Evolutionary conservation across 345 rosid genomes (phyloP).

Genomic region (Hibiscus trionum): DNA sequence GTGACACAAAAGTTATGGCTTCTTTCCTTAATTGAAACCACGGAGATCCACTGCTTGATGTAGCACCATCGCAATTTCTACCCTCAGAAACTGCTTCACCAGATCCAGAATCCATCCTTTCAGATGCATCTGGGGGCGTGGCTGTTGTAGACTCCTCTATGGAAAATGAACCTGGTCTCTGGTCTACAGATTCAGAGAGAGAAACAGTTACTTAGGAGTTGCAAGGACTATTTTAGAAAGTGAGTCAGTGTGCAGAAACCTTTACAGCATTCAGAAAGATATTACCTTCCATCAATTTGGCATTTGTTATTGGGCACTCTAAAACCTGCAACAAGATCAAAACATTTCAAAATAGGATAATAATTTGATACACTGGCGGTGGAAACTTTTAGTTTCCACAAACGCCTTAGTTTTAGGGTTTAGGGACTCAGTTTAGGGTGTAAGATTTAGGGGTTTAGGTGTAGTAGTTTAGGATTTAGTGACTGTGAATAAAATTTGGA

Average conservation of each 20-base stretch:
- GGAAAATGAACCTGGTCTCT: constrained; percentile 26
- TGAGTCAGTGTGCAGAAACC: constrained; percentile 32
- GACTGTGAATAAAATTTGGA: too few relatives aligned
- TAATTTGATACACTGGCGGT: too few relatives aligned
- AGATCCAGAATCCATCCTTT: constrained; percentile 25
- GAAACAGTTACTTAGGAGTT: constrained; percentile 28
- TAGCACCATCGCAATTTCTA: constrained; percentile 44
- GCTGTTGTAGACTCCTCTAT: constrained; percentile 26
- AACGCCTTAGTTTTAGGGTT: too few relatives aligned
- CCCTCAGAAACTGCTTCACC: constrained; percentile 29
- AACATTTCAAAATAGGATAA: not conserved
- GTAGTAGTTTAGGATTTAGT: too few relatives aligned
- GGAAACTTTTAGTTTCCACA: too few relatives aligned
- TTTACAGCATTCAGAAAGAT: constrained; percentile 21
- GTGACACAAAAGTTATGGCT: constrained; percentile 73
- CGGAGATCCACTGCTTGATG: constrained; percentile 67
- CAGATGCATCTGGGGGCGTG: constrained; percentile 21
- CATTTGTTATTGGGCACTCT: constrained; percentile 24
- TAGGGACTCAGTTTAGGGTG: too few relatives aligned
- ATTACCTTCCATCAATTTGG: constrained; percentile 35
- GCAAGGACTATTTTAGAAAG: constrained; percentile 25
- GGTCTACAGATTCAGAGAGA: constrained; percentile 28
- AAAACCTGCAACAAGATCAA: constrained; percentile 25
- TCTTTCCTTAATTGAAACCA: constrained; percentile 94
- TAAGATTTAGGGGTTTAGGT: too few relatives aligned